phyloP scores from a whole-genome alignment of 805 yeast species.

The Candida taoyuanica region DNA sequence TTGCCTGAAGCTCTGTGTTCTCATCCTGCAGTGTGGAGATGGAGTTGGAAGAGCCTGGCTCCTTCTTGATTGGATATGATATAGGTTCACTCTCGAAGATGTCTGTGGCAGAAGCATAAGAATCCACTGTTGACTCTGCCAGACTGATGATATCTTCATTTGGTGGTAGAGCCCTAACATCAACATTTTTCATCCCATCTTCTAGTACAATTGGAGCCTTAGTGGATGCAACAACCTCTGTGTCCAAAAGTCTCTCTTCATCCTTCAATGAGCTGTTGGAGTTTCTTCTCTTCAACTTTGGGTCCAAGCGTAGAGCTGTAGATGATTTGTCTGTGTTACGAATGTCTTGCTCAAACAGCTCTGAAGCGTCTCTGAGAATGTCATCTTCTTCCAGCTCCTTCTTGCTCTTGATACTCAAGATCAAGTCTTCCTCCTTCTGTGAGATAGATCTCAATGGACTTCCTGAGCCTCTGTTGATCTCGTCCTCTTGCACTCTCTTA shows the following conservation, averaged over 20 bases:
- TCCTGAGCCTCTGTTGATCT: slow-evolving; percentile 21
- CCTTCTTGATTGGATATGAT: slow-evolving; percentile 5
- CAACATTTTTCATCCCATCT: slow-evolving; percentile 19
- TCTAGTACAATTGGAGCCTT: slow-evolving; percentile 13
- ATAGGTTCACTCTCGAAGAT: slow-evolving; percentile 15
- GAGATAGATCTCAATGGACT: slow-evolving; percentile 20
- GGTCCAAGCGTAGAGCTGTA: slow-evolving; percentile 22
- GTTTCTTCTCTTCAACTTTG: slow-evolving; percentile 25
- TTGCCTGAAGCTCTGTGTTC: not conserved
- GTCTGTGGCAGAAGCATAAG: slow-evolving; percentile 23
- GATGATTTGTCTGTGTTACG: slow-evolving; percentile 28
- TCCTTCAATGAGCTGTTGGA: slow-evolving; percentile 25
- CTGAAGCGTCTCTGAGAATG: slow-evolving; percentile 28
- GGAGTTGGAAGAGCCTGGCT: slow-evolving; percentile 18
- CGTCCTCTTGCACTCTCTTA: slow-evolving; percentile 23
- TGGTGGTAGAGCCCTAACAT: slow-evolving; percentile 3
- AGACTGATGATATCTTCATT: slow-evolving; percentile 14
- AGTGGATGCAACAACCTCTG: slow-evolving; percentile 11
- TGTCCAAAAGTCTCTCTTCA: slow-evolving; percentile 22
- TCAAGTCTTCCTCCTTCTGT: slow-evolving; percentile 23
- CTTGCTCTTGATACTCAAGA: slow-evolving; percentile 21
- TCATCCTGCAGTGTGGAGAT: slow-evolving; percentile 18
- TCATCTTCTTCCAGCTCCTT: slow-evolving; percentile 25
- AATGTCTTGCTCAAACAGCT: slow-evolving; percentile 30
- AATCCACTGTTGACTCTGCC: slow-evolving; percentile 19